These are phyloP conservation scores for Amphibolis antarctica DNA, from an alignment of 106 monocot species.

Conservation along the genomic window DNA sequence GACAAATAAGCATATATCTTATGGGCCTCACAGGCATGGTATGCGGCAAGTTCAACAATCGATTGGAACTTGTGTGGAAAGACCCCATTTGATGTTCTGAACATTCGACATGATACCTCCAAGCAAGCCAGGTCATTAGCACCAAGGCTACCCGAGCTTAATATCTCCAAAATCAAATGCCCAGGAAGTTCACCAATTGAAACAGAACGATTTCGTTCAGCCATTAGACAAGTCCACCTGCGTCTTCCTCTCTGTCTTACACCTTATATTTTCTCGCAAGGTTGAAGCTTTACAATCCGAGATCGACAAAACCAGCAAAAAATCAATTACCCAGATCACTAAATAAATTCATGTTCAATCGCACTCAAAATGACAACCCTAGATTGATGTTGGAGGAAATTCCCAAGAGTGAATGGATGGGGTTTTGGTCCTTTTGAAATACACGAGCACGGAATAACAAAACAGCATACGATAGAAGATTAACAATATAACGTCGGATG, in stretches of 20 bases:
- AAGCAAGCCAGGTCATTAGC: constrained; percentile 65
- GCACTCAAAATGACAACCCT: too few species aligned
- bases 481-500: constrained; percentile 50
- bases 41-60: constrained; percentile 68
- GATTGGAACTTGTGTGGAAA: constrained; percentile 43
- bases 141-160: constrained; percentile 56
- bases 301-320: background rate
- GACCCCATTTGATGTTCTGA: constrained; percentile 28
- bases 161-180: constrained; percentile 69
- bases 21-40: constrained; percentile 33
- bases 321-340: background rate
- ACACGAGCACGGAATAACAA: constrained; percentile 3
- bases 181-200: constrained; percentile 70
- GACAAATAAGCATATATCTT: constrained; percentile 34
- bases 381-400: background rate
- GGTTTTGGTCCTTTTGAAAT: background rate
- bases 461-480: constrained; percentile 3
- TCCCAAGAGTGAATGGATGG: background rate
- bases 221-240: constrained; percentile 12
- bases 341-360: background rate
- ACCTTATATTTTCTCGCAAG: background rate
- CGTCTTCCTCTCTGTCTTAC: background rate
- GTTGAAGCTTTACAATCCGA: background rate
- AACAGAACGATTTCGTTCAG: constrained; percentile 28
- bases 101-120: constrained; percentile 65